These are phyloP conservation scores for Pleurotus ostreatus DNA, from an alignment of 768 basidiomycete genomes.

Conservation along the genomic window DNA sequence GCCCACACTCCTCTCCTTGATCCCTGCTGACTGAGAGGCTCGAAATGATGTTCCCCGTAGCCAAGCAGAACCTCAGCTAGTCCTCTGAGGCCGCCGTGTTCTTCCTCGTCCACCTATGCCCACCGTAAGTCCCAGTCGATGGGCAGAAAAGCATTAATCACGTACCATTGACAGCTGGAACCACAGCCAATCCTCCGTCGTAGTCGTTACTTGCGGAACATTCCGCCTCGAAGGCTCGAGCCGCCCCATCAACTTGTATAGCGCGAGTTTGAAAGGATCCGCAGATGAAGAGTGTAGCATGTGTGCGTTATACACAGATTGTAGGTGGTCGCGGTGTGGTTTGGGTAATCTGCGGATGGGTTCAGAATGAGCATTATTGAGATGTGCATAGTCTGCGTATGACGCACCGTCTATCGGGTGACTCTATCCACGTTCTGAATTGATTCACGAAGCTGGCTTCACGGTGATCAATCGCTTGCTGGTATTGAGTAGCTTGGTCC, in stretches of 20 bases:
- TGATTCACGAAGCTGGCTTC: conserved; percentile 82
- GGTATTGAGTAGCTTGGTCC: conserved; percentile 65
- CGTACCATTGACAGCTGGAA: conserved; percentile 85
- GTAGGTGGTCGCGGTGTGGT: conserved; percentile 75
- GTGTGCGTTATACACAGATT: conserved; percentile 77
- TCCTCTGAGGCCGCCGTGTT: conserved; percentile 69
- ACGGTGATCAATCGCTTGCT: conserved; percentile 67
- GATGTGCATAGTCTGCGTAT: not conserved
- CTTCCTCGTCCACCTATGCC: conserved; percentile 72
- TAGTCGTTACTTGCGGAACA: conserved; percentile 80
- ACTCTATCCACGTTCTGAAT: conserved; percentile 81
- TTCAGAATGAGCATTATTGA: conserved; percentile 6
- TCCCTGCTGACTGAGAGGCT: conserved; percentile 55
- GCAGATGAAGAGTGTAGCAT: conserved; percentile 84
- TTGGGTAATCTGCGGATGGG: conserved; percentile 52
- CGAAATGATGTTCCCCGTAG: conserved; percentile 82
- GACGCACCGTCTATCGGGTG: conserved; percentile 69
- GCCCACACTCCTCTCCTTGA: conserved; percentile 72
- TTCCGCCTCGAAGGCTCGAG: conserved; percentile 79
- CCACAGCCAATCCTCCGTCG: conserved; percentile 99
- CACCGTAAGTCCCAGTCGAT: not conserved
- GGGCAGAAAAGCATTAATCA: not conserved
- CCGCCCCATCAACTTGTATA: conserved; percentile 94
- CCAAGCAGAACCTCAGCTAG: conserved; percentile 72
- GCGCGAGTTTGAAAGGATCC: conserved; percentile 93